phyloP scores from a whole-genome alignment of 306 rosid species.

The Citrullus colocynthis region DNA sequence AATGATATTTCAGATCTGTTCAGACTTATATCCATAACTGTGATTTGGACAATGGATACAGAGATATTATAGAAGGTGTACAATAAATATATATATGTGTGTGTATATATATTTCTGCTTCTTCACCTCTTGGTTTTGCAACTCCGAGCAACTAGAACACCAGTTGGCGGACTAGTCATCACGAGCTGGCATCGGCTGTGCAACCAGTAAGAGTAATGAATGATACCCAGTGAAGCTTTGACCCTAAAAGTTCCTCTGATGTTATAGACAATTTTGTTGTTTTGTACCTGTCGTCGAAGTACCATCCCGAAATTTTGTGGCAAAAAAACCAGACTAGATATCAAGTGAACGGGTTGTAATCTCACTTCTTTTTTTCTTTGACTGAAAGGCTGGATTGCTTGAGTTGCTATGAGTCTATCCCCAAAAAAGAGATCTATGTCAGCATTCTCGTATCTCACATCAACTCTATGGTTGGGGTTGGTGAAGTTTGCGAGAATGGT shows the following conservation, averaged over 20 bases:
- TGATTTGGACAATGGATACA: not conserved
- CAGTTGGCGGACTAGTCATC: conserved; percentile 84
- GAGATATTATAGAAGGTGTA: not conserved
- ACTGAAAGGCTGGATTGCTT: conserved; percentile 43
- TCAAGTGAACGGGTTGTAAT: conserved; percentile 43
- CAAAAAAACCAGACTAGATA: conserved; percentile 72
- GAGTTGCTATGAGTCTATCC: conserved; percentile 56
- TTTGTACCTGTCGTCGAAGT: conserved; percentile 55
- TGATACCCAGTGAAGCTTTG: conserved; percentile 39
- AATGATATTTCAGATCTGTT: not conserved
- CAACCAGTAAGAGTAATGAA: conserved; percentile 53
- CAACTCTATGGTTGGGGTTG: conserved; percentile 61
- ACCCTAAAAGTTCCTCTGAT: conserved; percentile 69
- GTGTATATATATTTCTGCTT: not conserved
- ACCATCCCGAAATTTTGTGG: conserved; percentile 60
- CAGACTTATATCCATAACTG: not conserved
- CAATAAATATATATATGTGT: not conserved
- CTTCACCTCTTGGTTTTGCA: conserved; percentile 55
- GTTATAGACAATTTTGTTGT: conserved; percentile 39
- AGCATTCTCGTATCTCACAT: conserved; percentile 49
- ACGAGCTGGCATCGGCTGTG: conserved; percentile 62
- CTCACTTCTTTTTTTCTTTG: conserved; percentile 48
- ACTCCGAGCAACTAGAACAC: conserved; percentile 50
- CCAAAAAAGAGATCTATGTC: conserved; percentile 53
- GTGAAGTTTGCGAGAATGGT: conserved; percentile 63